phyloP scores from a whole-genome alignment of 345 rosid species.

The Syzygium oleosum region DNA sequence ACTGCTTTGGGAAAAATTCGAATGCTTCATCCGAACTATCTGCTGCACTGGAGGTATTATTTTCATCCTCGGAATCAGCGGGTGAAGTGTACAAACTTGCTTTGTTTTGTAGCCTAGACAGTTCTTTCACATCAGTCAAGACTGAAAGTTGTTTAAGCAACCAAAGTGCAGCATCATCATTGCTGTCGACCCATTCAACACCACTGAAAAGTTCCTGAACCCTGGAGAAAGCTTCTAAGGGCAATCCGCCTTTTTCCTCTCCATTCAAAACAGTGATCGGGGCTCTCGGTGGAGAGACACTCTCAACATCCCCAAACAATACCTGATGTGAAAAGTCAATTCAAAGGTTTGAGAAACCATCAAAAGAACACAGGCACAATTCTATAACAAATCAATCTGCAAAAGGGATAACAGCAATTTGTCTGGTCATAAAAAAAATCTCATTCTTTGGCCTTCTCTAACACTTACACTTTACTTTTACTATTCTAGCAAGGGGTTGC shows the following conservation, averaged over 20 bases:
- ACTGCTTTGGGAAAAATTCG: constrained; percentile 39
- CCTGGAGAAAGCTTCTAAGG: constrained; percentile 94
- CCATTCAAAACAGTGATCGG: constrained; percentile 68
- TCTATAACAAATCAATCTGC: background rate
- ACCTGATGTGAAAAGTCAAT: constrained; percentile 37
- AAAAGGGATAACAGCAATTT: background rate
- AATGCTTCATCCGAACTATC: constrained; percentile 96
- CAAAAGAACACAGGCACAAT: background rate
- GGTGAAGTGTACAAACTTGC: constrained; percentile 61
- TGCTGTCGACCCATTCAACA: constrained; percentile 75
- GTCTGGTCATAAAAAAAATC: background rate
- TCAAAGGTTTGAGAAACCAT: background rate
- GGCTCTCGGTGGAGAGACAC: constrained; percentile 50
- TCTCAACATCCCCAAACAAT: constrained; percentile 90
- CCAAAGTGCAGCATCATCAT: constrained; percentile 93
- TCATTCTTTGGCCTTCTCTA: background rate
- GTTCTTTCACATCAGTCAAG: constrained; percentile 71
- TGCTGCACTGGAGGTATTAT: constrained; percentile 77
- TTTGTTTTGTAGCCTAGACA: constrained; percentile 61
- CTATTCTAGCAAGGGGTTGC: background rate
- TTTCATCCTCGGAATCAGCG: constrained; percentile 87
- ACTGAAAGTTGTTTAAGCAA: constrained; percentile 87
- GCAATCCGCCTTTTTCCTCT: constrained; percentile 95
- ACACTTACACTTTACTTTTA: background rate
- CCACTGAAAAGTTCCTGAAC: constrained; percentile 96